Evolutionary conservation across 2,329 filamentous ascomycete species (phyloP), one percentile per base, ranked within the genome.

Genomic region (Colletotrichum spaethianum): DNA sequence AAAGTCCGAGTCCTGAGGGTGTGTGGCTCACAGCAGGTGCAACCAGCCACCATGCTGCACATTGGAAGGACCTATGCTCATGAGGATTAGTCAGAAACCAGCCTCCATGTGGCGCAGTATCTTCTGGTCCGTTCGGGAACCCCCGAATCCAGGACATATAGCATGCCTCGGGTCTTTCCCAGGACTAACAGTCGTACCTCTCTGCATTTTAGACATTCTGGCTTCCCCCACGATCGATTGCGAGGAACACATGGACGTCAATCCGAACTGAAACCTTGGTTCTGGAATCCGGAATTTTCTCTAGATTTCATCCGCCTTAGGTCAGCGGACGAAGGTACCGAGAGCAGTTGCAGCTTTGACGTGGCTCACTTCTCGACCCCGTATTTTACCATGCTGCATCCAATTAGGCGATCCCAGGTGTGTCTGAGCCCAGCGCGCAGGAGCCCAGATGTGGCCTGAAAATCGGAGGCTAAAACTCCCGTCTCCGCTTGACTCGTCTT

Each of bases 401-500:
- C 67, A 70, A 55, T 67, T 38, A 36, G 46, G 26, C 12, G n/a
- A 16, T 20, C 16, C n/a, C 14, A 33, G 36, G 20, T 31, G n/a
- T 12, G 26, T 38, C 46, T 53, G 46, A 36, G 46, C 55, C 26
- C 20, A 33, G 62, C 36, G 18, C 53, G 64, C 44, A 55, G 28
- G 11, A 46, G 57, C 56, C 48, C 33, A 26, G 42, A 42, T 14
- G 55, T 67, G 64, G 48, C 56, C 56, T 71, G 56, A 38, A 48
- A 56, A 59, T 48, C 68, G 69, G 64, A 72, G 69, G 69, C 69
- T 72, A 72, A 68, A 72, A 69, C 69, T 68, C 64, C 69, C 69
- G 69, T 59, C 69, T 72, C 69, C 69, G 64, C 68, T 59, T 61
- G 56, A 46, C 68, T 71, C 68, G 68, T 67, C 56, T 55, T 69